phyloP scores from a whole-genome alignment of 805 yeast genomes.

The Ogataea naganishii region DNA sequence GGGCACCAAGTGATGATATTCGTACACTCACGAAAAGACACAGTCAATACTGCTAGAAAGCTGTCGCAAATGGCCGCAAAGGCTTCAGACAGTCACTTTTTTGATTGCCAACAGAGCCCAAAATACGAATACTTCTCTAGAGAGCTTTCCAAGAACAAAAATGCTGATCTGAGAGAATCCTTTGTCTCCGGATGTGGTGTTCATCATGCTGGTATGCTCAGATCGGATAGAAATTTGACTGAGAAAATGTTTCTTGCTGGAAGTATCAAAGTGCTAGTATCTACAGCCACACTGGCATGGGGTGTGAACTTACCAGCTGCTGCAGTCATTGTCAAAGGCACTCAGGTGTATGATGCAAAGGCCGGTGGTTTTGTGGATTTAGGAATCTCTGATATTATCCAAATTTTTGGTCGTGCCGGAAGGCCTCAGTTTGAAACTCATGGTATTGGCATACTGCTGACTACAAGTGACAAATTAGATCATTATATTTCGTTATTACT shows the following conservation, averaged over 20 bases:
- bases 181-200: constrained; percentile 80
- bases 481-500: constrained; percentile 84
- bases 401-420: constrained; percentile 98
- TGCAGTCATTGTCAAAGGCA: constrained; percentile 92
- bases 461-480: constrained; percentile 71
- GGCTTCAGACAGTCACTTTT: constrained; percentile 44
- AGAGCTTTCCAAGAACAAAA: constrained; percentile 66
- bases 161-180: constrained; percentile 72
- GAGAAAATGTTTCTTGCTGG: constrained; percentile 85
- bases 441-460: constrained; percentile 90
- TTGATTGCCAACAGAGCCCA: constrained; percentile 45
- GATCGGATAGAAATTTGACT: constrained; percentile 82
- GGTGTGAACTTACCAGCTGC: constrained; percentile 99
- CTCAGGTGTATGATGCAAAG: constrained; percentile 90
- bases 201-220: constrained; percentile 95
- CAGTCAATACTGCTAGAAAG: constrained; percentile 70
- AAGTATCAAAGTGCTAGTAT: constrained; percentile 79
- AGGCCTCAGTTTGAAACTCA: constrained; percentile 90
- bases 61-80: constrained; percentile 62
- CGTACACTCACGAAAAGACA: constrained; percentile 93
- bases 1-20: constrained; percentile 95
- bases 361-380: constrained; percentile 91
- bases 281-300: constrained; percentile 99
- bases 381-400: constrained; percentile 94
- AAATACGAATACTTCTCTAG: constrained; percentile 37